Evolutionary conservation across 345 rosid species (phyloP).

Genomic region (Salix udensis): DNA sequence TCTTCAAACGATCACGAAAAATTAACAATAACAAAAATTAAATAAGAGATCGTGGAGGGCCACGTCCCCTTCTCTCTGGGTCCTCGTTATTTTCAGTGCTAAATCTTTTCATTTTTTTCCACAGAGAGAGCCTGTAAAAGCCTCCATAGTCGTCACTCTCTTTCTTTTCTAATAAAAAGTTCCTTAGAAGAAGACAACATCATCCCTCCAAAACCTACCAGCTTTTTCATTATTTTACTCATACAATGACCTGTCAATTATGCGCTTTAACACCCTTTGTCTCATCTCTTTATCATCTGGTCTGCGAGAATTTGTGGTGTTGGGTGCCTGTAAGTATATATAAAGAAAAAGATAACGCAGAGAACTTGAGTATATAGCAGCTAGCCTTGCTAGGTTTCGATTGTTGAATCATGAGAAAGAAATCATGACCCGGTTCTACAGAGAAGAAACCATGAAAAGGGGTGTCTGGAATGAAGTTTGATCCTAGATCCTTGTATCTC

Average conservation of each 20-base stretch:
- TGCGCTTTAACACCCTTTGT: conserved; percentile 35
- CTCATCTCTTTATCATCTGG: conserved; percentile 12
- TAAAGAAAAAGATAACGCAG: background rate
- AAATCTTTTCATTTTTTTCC: background rate
- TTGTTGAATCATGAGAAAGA: conserved; percentile 38
- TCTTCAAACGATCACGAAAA: background rate
- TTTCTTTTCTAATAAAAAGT: background rate
- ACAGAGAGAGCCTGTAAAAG: conserved; percentile 34
- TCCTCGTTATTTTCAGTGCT: conserved; percentile 44
- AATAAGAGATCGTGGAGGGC: conserved; percentile 25
- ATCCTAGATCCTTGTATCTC: conserved; percentile 35
- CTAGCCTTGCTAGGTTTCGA: conserved; percentile 4
- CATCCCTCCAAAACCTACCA: conserved; percentile 42
- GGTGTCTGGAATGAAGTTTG: conserved; percentile 58
- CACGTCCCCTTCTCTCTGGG: conserved; percentile 19
- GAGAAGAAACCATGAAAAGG: conserved; percentile 19
- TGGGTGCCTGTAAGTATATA: background rate
- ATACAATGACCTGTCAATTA: conserved; percentile 52
- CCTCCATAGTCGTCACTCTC: conserved; percentile 1
- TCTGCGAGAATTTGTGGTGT: background rate
- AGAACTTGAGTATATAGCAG: conserved; percentile 25
- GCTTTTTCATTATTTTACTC: conserved; percentile 37
- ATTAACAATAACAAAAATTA: background rate
- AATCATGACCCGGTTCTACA: background rate
- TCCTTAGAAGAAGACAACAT: conserved; percentile 46